Percentiles rank a stretch among this genome's conserved stretches.
Evolutionary conservation across 106 monocot species (phyloP).

Genomic region (Vanilla planifolia): DNA sequence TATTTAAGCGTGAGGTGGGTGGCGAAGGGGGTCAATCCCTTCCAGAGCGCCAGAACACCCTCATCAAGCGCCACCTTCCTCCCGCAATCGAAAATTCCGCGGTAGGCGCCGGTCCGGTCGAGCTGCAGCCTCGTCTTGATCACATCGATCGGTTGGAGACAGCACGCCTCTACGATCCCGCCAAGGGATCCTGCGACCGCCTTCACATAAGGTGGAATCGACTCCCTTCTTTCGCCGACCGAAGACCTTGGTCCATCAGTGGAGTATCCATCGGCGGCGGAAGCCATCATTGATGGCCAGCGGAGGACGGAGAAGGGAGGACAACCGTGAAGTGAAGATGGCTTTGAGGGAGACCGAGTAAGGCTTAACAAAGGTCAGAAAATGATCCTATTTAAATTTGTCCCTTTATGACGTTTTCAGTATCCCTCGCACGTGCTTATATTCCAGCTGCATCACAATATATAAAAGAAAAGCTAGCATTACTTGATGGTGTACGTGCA

Average conservation of each 20-base stretch:
- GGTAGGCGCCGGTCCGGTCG: conserved; percentile 60
- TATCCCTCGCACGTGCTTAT: no score
- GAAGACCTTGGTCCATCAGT: background rate
- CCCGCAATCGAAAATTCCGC: conserved; percentile 67
- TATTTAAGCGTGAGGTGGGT: conserved; percentile 81
- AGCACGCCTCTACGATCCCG: conserved; percentile 86
- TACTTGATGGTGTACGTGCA: no score
- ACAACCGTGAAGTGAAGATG: no score
- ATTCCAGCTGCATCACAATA: no score
- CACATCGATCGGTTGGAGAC: conserved; percentile 97
- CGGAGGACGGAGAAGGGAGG: background rate
- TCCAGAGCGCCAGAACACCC: conserved; percentile 72
- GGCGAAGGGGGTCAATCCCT: conserved; percentile 80
- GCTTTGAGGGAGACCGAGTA: no score
- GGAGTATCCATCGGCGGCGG: background rate
- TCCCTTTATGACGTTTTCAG: no score
- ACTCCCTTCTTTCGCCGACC: background rate
- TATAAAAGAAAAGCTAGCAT: no score
- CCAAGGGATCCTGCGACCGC: conserved; percentile 82
- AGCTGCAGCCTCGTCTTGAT: conserved; percentile 96
- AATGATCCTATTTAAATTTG: no score
- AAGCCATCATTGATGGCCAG: background rate
- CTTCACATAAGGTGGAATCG: conserved; percentile 56
- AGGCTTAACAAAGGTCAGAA: no score
- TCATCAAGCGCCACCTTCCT: conserved; percentile 35